Conservation (phyloP, 495 filamentous ascomycete genomes). For the Aspergillus bertholletiae region DNA sequence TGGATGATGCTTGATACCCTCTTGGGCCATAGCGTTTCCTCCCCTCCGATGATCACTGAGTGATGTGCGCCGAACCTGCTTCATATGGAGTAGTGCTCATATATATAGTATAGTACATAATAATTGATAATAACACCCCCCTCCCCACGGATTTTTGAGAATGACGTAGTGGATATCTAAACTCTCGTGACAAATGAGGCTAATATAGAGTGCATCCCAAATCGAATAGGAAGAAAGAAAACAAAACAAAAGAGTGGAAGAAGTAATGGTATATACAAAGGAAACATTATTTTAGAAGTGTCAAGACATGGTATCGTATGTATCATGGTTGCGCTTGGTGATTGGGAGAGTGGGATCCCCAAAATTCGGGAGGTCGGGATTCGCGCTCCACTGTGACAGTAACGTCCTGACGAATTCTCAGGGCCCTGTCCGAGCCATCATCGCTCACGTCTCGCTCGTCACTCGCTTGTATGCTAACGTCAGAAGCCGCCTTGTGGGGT, state of each 20-base stretch:
- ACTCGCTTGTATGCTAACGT: slow-evolving; percentile 25
- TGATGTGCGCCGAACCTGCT: background rate
- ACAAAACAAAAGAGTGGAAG: background rate
- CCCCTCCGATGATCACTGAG: background rate
- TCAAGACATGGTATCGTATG: background rate
- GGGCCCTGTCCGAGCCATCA: slow-evolving; percentile 39
- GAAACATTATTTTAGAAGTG: background rate
- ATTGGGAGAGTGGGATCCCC: slow-evolving; percentile 8
- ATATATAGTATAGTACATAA: background rate
- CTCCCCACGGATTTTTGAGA: background rate
- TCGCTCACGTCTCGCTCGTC: slow-evolving; percentile 35
- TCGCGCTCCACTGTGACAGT: slow-evolving; percentile 43
- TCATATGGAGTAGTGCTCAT: background rate
- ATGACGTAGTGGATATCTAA: background rate
- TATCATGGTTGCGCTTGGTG: background rate
- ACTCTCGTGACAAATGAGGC: background rate
- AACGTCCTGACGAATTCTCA: slow-evolving; percentile 44
- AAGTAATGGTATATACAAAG: background rate
- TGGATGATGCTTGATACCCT: background rate
- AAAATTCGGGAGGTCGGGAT: slow-evolving; percentile 23
- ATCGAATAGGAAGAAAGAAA: background rate
- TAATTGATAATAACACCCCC: background rate
- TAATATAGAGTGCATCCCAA: background rate
- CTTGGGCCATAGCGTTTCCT: background rate
- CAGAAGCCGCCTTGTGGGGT: slow-evolving; percentile 31